phyloP scores from a whole-genome alignment of 23 red algal species.

The Gracilariopsis chorda region DNA sequence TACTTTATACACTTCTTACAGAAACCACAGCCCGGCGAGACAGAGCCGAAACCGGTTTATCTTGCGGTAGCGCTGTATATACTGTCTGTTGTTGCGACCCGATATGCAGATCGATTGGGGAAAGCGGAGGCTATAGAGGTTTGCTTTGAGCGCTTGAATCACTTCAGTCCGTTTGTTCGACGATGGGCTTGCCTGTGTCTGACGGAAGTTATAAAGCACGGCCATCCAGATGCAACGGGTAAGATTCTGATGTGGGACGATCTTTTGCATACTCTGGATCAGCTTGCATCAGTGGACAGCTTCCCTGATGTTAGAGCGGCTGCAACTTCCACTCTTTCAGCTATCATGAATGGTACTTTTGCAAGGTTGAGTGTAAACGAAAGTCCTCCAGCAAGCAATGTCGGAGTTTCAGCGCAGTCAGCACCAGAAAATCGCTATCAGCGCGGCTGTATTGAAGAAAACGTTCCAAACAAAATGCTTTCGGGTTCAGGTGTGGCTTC shows the following conservation, averaged over 20 bases:
- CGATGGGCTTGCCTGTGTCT: conserved; percentile 77
- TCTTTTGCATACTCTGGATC: background rate
- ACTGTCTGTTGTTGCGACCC: conserved; percentile 54
- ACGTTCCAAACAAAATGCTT: background rate
- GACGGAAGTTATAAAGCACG: conserved; percentile 29
- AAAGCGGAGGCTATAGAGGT: background rate
- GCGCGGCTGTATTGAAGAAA: background rate
- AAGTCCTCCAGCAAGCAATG: background rate
- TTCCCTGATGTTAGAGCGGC: conserved; percentile 64
- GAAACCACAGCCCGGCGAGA: background rate
- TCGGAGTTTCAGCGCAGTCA: background rate
- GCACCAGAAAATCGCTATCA: background rate
- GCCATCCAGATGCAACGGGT: background rate
- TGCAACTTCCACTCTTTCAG: background rate
- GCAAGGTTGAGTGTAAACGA: background rate
- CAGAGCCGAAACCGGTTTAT: conserved; percentile 48
- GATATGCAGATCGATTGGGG: conserved; percentile 41
- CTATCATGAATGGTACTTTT: conserved; percentile 5
- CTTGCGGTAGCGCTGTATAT: conserved; percentile 82
- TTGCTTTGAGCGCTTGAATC: conserved; percentile 32
- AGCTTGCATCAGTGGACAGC: conserved; percentile 34
- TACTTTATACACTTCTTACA: conserved; percentile 78
- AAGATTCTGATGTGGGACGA: conserved; percentile 30
- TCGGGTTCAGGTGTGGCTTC: background rate
- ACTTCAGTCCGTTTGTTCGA: conserved; percentile 58